Base-by-base conservation (phyloP, 306 rosid species). In the Prinsepia uniflora region DNA sequence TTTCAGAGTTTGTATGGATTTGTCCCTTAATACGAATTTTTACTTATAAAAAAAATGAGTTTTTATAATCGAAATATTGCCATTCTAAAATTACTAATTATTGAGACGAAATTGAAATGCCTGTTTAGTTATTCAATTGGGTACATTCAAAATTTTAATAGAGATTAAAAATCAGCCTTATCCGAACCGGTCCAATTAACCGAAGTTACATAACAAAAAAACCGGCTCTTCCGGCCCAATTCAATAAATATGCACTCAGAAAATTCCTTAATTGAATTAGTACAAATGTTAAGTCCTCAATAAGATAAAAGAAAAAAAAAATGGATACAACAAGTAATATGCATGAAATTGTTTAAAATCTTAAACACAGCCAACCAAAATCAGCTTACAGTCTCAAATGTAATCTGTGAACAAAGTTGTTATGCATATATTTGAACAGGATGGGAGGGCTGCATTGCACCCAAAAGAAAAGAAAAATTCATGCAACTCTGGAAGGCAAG, bases 321-420 rank as follows among this genome's bases (percentile, higher is more conserved):
- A 4, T n/a, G 30, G 55, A 70, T 24, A 45, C 18, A 70, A 22
- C 17, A 24, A 24, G 30, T 19, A 36, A 61, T 39, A 70, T 56
- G 44, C 65, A 70, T 56, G 65, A 10, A 30, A 22, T 56, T 62
- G 22, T 69, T 42, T 30, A 30, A 30, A 30, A 30, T 30, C 42
- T 69, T 44, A 62, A 57, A 45, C 45, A 34, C 74, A 57, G 24
- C 30, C 74, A 44, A 70, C 54, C 65, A 70, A 15, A 57, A 56
- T 43, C 74, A 70, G 65, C 74, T 70, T 58, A 70, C 74, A 58
- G 48, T 70, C 61, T 68, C 48, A 39, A 47, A 66, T 30, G 61
- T 50, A 68, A 15, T 39, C 5, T 70, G 65, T 70, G 74, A 70
- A 57, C 74, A 70, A 70, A 30, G 36, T 30, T 30, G 55, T 70